Percentiles rank a stretch among this genome's conserved stretches.
Conservation (phyloP, 805 yeast genomes). For the Candida wancherniae region DNA sequence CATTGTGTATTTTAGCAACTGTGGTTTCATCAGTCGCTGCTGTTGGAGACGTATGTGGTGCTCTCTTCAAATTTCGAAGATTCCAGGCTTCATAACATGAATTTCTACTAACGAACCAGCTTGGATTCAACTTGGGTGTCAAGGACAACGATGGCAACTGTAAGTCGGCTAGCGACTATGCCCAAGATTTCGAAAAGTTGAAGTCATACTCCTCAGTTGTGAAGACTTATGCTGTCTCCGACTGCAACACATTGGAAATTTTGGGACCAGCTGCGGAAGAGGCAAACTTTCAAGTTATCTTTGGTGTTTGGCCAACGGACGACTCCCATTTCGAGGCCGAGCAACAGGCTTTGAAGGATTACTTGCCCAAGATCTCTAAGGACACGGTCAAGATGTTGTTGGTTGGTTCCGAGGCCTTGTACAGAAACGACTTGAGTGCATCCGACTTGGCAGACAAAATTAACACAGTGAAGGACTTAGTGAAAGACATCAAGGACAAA, state of each 20-base stretch:
- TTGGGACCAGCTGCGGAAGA: slow-evolving; percentile 84
- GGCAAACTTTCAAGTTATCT: slow-evolving; percentile 68
- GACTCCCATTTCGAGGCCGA: slow-evolving; percentile 72
- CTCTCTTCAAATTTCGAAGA: neutral
- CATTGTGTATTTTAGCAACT: slow-evolving; percentile 44
- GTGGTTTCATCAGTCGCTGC: slow-evolving; percentile 50
- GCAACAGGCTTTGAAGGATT: slow-evolving; percentile 60
- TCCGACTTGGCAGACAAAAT: slow-evolving; percentile 66
- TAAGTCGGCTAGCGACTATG: slow-evolving; percentile 68
- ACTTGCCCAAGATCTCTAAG: slow-evolving; percentile 69
- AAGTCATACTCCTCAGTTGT: slow-evolving; percentile 57
- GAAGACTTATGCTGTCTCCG: slow-evolving; percentile 89
- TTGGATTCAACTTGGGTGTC: slow-evolving; percentile 71
- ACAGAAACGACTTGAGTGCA: slow-evolving; percentile 84
- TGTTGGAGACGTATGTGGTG: slow-evolving; percentile 46
- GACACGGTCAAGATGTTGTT: slow-evolving; percentile 69
- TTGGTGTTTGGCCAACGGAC: slow-evolving; percentile 95
- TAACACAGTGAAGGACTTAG: slow-evolving; percentile 51
- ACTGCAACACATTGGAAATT: slow-evolving; percentile 81
- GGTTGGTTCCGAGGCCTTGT: slow-evolving; percentile 94
- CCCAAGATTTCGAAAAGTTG: slow-evolving; percentile 58
- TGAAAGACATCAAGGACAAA: slow-evolving; percentile 64
- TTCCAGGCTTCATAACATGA: neutral
- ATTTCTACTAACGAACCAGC: slow-evolving; percentile 14
- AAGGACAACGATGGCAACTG: slow-evolving; percentile 70